Evolutionary conservation across 371 early-diverging fungal species (phyloP), one percentile per base, ranked within the genome.

Genomic region (Mortierella sp.): DNA sequence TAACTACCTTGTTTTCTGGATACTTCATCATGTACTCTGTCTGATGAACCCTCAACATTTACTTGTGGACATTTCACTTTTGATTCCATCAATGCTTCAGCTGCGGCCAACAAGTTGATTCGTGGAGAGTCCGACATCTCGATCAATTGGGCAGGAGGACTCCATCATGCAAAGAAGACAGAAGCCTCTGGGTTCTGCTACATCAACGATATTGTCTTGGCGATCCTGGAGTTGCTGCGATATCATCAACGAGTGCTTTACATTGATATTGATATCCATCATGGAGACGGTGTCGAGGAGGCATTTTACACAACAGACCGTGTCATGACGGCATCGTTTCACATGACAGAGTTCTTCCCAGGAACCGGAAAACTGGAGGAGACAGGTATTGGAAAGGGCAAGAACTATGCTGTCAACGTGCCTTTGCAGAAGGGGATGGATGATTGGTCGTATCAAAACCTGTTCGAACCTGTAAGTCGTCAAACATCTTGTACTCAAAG

Each of bases 221-320:
- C 92, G 1, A 95, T 99, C 49, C 82, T 99, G 66, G 99, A 99
- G 81, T 87, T 99, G 49, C 81, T 99, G 63, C 86, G 91, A 57
- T 91, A 90, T 76, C 93, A 99, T 82, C 90, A 91, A 60, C 91
- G 99, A 58, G 99, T 99, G 10, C 81, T 99, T 34, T 99, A 99
- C 84, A 91, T 99, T 67, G 99, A 99, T 81, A 99, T 98, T 70
- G 99, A 99, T 76, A 93, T 99, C 28, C 99, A 99, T 79, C 99
- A 99, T 80, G 99, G 99, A 19, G 99, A 99, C 77, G 99, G 99
- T 47, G 99, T 99, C 28, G 95, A 97, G 77, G 99, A 99, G 79
- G 99, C 99, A 1, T 99, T 99, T 82, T 99, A 98, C 80, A 93
- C 94, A 13, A 96, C 98, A 14, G 99, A 99, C 77, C 90, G 99